These are phyloP conservation scores for Pelargonium fulgidum DNA, from an alignment of 441 rosid genomes.

Conservation along the genomic window DNA sequence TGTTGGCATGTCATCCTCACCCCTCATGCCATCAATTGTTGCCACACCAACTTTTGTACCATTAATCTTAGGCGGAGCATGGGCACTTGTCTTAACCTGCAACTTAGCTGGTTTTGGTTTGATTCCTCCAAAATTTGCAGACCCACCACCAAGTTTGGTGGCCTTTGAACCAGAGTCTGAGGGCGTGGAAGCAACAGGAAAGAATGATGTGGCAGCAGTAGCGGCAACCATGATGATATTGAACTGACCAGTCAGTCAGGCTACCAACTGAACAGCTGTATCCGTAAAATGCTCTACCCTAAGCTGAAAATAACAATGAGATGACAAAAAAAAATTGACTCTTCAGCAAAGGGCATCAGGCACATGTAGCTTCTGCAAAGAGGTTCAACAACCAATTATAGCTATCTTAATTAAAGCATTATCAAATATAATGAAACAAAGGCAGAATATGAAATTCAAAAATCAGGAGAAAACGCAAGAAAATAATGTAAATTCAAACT, in stretches of 20 bases:
- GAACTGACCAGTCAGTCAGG: not conserved
- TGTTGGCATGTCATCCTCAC: conserved; percentile 40
- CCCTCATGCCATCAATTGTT: conserved; percentile 39
- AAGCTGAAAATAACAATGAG: too few species aligned
- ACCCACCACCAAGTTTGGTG: conserved; percentile 37
- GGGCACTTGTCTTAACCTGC: conserved; percentile 78
- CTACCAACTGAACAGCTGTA: conserved; percentile 15
- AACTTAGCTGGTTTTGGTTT: conserved; percentile 43
- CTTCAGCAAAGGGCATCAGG: not conserved
- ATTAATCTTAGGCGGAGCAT: conserved; percentile 81
- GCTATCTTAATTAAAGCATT: not conserved
- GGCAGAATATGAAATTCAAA: not conserved
- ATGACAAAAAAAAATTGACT: not conserved
- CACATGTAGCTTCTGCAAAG: not conserved
- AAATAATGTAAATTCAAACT: not conserved
- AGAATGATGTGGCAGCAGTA: conserved; percentile 72
- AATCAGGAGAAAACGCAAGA: not conserved
- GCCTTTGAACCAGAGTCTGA: conserved; percentile 40
- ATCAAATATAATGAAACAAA: not conserved
- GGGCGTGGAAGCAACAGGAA: conserved; percentile 55
- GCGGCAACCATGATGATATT: conserved; percentile 59
- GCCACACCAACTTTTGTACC: conserved; percentile 48
- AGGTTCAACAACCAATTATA: not conserved
- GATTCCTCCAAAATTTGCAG: conserved; percentile 43
- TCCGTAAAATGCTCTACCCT: conserved; percentile 4